These are phyloP conservation scores for Xeromyces bisporus DNA, from an alignment of 495 filamentous ascomycete species.

Conservation along the genomic window DNA sequence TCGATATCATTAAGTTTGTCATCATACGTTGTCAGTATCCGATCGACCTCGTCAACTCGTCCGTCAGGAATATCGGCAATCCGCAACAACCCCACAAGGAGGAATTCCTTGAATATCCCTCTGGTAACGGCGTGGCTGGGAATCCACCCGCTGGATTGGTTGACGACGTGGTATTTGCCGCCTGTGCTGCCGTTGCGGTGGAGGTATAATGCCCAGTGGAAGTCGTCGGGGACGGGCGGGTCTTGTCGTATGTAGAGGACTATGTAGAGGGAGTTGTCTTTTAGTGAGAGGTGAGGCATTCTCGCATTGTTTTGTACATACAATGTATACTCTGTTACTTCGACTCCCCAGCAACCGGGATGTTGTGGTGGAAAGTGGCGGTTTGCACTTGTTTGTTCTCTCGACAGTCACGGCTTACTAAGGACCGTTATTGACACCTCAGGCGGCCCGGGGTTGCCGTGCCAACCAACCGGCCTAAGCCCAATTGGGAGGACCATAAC, in stretches of 20 bases:
- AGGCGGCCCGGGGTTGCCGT: conserved; percentile 16
- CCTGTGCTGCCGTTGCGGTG: background rate
- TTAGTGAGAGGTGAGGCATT: background rate
- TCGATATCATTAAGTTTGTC: background rate
- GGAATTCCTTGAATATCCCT: background rate
- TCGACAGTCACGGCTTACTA: too few relatives aligned
- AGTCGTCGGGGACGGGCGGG: background rate
- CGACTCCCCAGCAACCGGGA: too few relatives aligned
- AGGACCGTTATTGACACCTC: conserved; percentile 1
- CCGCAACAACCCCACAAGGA: background rate
- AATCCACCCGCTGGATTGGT: background rate
- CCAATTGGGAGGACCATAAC: conserved; percentile 19
- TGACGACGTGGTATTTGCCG: background rate
- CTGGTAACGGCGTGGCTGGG: background rate
- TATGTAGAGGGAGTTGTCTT: background rate
- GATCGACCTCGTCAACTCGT: background rate
- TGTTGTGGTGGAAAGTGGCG: too few relatives aligned
- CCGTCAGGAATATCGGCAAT: background rate
- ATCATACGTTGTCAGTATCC: background rate
- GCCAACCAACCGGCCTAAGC: conserved; percentile 25
- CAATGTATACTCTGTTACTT: too few relatives aligned
- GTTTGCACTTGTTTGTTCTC: too few relatives aligned
- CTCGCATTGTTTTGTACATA: conserved; percentile 25
- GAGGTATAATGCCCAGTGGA: background rate
- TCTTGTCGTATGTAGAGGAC: background rate